These are phyloP conservation scores for Nicotiana undulata DNA, from an alignment of 257 asterid species.

Conservation along the genomic window DNA sequence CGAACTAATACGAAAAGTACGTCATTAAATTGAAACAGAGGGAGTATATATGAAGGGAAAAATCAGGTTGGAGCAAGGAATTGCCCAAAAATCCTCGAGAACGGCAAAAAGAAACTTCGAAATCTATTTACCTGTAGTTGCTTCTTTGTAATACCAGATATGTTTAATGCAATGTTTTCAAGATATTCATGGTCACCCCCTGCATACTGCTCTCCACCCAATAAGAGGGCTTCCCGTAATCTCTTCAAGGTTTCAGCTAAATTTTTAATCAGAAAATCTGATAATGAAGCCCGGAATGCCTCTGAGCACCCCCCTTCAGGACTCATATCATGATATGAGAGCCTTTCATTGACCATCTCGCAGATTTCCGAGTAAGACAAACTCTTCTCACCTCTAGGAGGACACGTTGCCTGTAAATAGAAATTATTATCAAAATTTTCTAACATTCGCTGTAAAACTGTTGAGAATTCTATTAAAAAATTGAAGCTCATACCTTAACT, in stretches of 20 bases:
- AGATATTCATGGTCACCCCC: slow-evolving; percentile 29
- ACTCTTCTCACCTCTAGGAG: slow-evolving; percentile 52
- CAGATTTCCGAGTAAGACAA: slow-evolving; percentile 40
- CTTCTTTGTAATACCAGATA: slow-evolving; percentile 63
- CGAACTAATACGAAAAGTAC: no score
- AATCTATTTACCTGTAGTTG: slow-evolving; percentile 57
- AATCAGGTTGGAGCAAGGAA: background rate
- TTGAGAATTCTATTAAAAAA: background rate
- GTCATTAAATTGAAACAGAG: no score
- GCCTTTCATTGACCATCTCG: slow-evolving; percentile 34
- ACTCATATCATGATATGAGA: slow-evolving; percentile 32
- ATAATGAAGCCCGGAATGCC: slow-evolving; percentile 54
- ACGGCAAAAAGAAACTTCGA: background rate
- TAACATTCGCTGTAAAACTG: background rate
- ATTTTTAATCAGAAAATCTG: slow-evolving; percentile 39
- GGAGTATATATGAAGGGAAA: background rate
- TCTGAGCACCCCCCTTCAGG: slow-evolving; percentile 42
- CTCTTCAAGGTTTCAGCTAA: slow-evolving; percentile 21
- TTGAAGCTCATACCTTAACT: slow-evolving; percentile 52
- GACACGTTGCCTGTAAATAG: slow-evolving; percentile 81
- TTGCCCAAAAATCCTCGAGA: background rate
- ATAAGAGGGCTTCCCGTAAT: slow-evolving; percentile 29
- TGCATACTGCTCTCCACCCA: slow-evolving; percentile 27
- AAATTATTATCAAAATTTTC: slow-evolving; percentile 1
- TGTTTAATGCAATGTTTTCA: slow-evolving; percentile 43